These are phyloP conservation scores for Linum lewisii DNA, from an alignment of 345 rosid genomes.

Conservation along the genomic window DNA sequence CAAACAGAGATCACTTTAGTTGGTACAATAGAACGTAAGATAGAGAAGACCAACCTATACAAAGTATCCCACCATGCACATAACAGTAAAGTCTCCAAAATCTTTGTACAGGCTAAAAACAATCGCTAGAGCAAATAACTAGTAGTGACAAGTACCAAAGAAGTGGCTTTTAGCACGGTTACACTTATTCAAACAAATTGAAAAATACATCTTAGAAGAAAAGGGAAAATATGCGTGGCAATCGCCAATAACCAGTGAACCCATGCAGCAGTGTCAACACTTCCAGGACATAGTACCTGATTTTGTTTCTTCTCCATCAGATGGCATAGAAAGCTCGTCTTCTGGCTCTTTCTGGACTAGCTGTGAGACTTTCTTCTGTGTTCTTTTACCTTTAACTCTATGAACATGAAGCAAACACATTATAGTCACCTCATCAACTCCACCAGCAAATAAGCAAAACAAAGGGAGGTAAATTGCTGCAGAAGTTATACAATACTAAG, in stretches of 20 bases:
- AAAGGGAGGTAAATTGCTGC: slow-evolving; percentile 3
- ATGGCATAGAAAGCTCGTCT: slow-evolving; percentile 19
- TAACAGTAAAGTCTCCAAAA: too few relatives aligned
- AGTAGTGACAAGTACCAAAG: too few relatives aligned
- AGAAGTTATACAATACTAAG: slow-evolving; percentile 1
- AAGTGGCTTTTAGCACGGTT: too few relatives aligned
- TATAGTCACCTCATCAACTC: slow-evolving; percentile 1
- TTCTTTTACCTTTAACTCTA: slow-evolving; percentile 75
- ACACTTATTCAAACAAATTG: too few relatives aligned
- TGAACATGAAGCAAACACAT: slow-evolving; percentile 9
- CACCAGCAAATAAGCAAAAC: neutral
- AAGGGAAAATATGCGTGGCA: too few relatives aligned
- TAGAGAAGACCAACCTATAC: too few relatives aligned
- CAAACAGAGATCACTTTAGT: neutral
- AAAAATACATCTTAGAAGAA: too few relatives aligned
- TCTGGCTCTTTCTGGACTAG: slow-evolving; percentile 25
- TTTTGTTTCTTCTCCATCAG: slow-evolving; percentile 21
- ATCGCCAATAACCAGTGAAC: neutral
- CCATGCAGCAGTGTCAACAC: neutral
- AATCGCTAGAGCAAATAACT: too few relatives aligned
- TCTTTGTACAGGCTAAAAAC: too few relatives aligned
- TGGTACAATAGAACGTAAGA: too few relatives aligned
- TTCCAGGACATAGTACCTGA: slow-evolving; percentile 23
- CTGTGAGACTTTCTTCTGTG: slow-evolving; percentile 59
- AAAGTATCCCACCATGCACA: too few relatives aligned